phyloP scores from a whole-genome alignment of 179 eudicot genomes.

The Beta lomatogona region DNA sequence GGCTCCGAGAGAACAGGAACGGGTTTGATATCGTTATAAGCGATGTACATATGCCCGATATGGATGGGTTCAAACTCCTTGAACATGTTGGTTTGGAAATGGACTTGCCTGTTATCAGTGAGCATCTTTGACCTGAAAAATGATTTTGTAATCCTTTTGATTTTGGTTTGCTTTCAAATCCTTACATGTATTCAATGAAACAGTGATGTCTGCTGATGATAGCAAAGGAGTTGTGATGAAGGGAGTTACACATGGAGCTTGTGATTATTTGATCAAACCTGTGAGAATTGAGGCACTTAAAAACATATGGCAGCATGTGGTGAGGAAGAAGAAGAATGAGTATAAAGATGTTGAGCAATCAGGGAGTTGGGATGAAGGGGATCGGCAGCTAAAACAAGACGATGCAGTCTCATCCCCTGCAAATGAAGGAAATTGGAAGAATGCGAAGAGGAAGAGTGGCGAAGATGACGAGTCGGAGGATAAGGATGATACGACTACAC shows the following conservation, averaged over 20 bases:
- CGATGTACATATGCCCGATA: constrained; percentile 62
- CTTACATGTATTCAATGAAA: constrained; percentile 31
- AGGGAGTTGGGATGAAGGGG: constrained; percentile 61
- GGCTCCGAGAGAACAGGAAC: constrained; percentile 46
- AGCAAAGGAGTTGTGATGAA: constrained; percentile 81
- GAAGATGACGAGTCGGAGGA: constrained; percentile 74
- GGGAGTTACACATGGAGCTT: constrained; percentile 93
- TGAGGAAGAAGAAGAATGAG: constrained; percentile 69
- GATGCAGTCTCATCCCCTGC: constrained; percentile 72
- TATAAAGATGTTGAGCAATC: constrained; percentile 75
- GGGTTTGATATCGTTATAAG: constrained; percentile 52
- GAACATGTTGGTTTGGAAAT: constrained; percentile 53
- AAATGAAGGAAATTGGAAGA: constrained; percentile 72
- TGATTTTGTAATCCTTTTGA: background rate
- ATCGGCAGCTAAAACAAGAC: constrained; percentile 53
- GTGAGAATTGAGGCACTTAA: constrained; percentile 83
- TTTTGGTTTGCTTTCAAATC: background rate
- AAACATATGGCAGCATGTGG: constrained; percentile 95
- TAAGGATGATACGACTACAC: constrained; percentile 63
- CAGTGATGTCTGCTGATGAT: constrained; percentile 98
- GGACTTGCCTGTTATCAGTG: constrained; percentile 60
- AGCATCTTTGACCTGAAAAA: constrained; percentile 7
- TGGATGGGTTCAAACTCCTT: constrained; percentile 58
- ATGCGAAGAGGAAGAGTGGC: constrained; percentile 57
- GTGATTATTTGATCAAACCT: constrained; percentile 81